Evolutionary conservation across 371 early-diverging fungal species (phyloP).

Genomic region (Smittium mucronatum): DNA sequence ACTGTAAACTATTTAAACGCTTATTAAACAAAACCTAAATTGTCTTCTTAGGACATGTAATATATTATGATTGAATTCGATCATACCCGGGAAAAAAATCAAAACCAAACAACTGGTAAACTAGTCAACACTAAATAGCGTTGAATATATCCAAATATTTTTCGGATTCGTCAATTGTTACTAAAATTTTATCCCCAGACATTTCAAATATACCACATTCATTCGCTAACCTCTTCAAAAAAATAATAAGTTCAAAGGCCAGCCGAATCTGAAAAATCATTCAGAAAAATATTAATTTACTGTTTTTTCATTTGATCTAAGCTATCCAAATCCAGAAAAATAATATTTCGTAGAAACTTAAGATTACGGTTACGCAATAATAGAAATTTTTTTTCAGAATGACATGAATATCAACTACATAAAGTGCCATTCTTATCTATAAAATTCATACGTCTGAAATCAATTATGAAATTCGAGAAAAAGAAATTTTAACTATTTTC

Average conservation of each 20-base stretch:
- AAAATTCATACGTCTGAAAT: conserved; percentile 1
- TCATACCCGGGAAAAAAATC: background rate
- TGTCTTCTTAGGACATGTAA: conserved; percentile 33
- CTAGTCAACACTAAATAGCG: conserved; percentile 10
- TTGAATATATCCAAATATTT: conserved; percentile 19
- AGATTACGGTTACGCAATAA: conserved; percentile 6
- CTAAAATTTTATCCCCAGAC: conserved; percentile 18
- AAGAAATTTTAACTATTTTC: conserved; percentile 10
- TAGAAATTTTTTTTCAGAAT: conserved; percentile 1
- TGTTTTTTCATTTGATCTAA: background rate
- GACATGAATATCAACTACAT: background rate
- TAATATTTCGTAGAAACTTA: conserved; percentile 1
- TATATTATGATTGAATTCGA: conserved; percentile 14
- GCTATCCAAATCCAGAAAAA: conserved; percentile 7
- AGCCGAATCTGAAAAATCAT: background rate
- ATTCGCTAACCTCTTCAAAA: conserved; percentile 9
- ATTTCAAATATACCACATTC: conserved; percentile 20
- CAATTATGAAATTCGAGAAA: conserved; percentile 4
- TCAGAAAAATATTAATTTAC: background rate
- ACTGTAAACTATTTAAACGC: conserved; percentile 38
- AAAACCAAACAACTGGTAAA: conserved; percentile 10
- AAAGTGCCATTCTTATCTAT: background rate
- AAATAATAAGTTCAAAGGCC: background rate
- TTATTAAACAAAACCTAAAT: conserved; percentile 26
- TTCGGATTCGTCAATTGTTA: conserved; percentile 31